Percentiles rank a stretch among this genome's conserved stretches.
Evolutionary conservation across 2,329 filamentous ascomycete genomes (phyloP).

Genomic region (Ascochyta pisi): DNA sequence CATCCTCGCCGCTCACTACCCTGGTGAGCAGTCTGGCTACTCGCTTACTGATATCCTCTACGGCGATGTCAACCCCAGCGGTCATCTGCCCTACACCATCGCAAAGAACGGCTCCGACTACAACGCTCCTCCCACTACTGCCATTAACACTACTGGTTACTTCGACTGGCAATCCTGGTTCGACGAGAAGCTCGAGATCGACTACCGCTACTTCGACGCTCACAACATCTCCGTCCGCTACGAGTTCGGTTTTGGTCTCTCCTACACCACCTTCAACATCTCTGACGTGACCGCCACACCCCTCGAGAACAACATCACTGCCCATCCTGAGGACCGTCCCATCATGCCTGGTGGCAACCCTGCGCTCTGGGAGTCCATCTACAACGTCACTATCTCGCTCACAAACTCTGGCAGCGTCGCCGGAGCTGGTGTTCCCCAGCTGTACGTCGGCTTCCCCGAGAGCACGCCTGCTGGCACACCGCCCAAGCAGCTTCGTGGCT

Average conservation of each 20-base stretch:
- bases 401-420: constrained; percentile 69
- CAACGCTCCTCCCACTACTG: constrained; percentile 49
- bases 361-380: constrained; percentile 70
- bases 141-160: constrained; percentile 49
- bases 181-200: constrained; percentile 71
- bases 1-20: constrained; percentile 52
- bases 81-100: constrained; percentile 86
- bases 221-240: constrained; percentile 71
- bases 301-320: constrained; percentile 64
- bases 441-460: constrained; percentile 61
- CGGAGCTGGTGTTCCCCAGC: constrained; percentile 63
- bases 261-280: constrained; percentile 79
- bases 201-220: constrained; percentile 78
- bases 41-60: constrained; percentile 63
- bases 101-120: constrained; percentile 76
- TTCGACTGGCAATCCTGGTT: constrained; percentile 61
- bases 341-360: constrained; percentile 55
- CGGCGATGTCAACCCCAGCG: constrained; percentile 77
- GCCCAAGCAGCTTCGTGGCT: constrained; percentile 53
- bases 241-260: constrained; percentile 80
- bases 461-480: constrained; percentile 67
- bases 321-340: constrained; percentile 54
- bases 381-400: constrained; percentile 70
- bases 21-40: constrained; percentile 52
- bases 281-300: constrained; percentile 66